phyloP scores from a whole-genome alignment of 202 grass and related monocot genomes.

The Brachypodium distachyon region DNA sequence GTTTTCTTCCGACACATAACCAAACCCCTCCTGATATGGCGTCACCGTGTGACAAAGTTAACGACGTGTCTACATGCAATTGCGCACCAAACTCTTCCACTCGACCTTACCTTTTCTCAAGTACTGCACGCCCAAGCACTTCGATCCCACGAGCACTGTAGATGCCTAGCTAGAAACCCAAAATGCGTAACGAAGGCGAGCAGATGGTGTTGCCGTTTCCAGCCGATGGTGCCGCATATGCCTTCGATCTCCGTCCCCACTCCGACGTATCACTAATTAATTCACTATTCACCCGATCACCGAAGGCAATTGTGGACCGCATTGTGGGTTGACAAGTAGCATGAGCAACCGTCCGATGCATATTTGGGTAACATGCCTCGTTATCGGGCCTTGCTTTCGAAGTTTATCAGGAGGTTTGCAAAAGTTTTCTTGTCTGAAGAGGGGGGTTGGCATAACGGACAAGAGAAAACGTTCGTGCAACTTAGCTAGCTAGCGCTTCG shows the following conservation, averaged over 20 bases:
- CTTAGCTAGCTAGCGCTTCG: background rate
- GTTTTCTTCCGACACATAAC: background rate
- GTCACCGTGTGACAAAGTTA: background rate
- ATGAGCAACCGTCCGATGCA: background rate
- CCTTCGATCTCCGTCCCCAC: background rate
- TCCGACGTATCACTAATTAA: background rate
- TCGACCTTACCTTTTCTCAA: background rate
- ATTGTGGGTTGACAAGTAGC: background rate
- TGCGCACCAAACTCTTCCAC: background rate
- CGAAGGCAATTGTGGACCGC: background rate
- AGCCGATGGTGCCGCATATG: background rate
- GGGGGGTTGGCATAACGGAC: background rate
- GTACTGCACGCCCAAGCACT: background rate
- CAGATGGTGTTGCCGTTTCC: background rate
- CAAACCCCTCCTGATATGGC: background rate
- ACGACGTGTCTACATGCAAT: background rate
- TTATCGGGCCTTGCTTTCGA: too few relatives aligned
- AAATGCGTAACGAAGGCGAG: background rate
- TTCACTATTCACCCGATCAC: background rate
- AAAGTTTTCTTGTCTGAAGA: background rate
- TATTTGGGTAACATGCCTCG: background rate
- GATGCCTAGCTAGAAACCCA: background rate
- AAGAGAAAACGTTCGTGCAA: background rate
- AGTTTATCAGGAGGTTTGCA: background rate
- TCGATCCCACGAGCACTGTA: background rate